phyloP scores from a whole-genome alignment of 2,329 filamentous ascomycete species.

The Drechslerella coelobrocha region DNA sequence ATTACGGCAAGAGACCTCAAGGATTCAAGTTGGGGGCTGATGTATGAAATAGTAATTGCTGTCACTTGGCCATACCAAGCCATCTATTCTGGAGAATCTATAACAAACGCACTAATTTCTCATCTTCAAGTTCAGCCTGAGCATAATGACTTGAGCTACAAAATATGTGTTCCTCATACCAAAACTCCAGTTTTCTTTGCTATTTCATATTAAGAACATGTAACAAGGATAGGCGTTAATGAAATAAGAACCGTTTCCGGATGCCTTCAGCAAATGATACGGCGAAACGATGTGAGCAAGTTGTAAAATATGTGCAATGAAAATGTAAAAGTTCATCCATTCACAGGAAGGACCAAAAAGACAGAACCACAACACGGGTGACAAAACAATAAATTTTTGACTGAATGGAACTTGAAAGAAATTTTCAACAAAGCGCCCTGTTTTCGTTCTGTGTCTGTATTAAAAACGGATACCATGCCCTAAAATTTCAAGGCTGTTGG shows the following conservation, averaged over 20 bases:
- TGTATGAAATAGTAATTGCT: too few relatives aligned
- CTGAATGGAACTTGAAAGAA: constrained; percentile 1
- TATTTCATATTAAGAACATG: constrained; percentile 2
- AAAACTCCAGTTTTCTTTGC: neutral
- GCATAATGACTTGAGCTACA: neutral
- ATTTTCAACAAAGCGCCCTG: constrained; percentile 20
- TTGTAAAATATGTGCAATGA: constrained; percentile 47
- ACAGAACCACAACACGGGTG: neutral
- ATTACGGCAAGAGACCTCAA: too few relatives aligned
- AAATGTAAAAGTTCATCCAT: constrained; percentile 9
- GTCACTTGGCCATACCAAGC: too few relatives aligned
- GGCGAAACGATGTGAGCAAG: neutral
- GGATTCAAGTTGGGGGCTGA: too few relatives aligned
- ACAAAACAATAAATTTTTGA: neutral
- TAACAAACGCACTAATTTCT: neutral
- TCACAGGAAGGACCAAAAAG: neutral
- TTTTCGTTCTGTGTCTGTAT: constrained; percentile 23
- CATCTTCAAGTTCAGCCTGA: neutral
- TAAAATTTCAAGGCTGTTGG: neutral
- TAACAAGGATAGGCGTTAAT: neutral
- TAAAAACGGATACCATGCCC: constrained; percentile 38
- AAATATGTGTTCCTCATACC: neutral
- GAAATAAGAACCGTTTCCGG: neutral
- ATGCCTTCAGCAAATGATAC: neutral
- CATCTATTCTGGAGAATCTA: too few relatives aligned